Conservation (phyloP, 805 yeast genomes). For the Starmerella gropengiesseri region DNA sequence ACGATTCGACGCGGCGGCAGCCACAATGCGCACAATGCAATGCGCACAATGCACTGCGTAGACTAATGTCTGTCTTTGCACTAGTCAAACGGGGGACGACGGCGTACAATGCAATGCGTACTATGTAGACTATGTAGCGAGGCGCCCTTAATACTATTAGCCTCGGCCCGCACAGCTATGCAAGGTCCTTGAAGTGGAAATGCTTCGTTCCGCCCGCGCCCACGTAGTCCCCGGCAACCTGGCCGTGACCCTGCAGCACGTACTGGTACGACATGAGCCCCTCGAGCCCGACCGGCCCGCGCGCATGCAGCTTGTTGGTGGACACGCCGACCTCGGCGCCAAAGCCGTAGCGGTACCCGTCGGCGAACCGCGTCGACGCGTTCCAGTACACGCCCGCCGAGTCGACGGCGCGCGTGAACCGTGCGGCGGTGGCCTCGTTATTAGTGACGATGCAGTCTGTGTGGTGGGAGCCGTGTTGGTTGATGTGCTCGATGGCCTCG, state of each 20-base stretch:
- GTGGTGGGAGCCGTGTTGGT: constrained; percentile 87
- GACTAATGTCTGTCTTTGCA: too few species aligned
- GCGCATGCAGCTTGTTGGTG: constrained; percentile 91
- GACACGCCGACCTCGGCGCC: constrained; percentile 98
- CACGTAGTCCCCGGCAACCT: constrained; percentile 77
- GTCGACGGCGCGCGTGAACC: constrained; percentile 74
- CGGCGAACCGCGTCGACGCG: constrained; percentile 93
- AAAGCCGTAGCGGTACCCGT: constrained; percentile 96
- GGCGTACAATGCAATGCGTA: too few species aligned
- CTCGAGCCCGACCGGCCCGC: constrained; percentile 98
- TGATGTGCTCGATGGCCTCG: constrained; percentile 78
- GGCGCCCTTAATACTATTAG: too few species aligned
- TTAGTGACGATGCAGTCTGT: constrained; percentile 88
- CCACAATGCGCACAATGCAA: too few species aligned
- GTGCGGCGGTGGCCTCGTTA: constrained; percentile 55
- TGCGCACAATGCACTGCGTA: too few species aligned
- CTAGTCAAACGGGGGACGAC: too few species aligned
- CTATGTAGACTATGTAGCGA: too few species aligned
- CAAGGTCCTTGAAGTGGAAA: constrained; percentile 47
- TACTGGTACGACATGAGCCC: constrained; percentile 95
- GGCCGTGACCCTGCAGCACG: constrained; percentile 85
- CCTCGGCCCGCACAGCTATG: not conserved
- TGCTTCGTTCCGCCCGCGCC: constrained; percentile 84
- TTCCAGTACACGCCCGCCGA: constrained; percentile 98
- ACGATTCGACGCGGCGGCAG: too few species aligned